These are phyloP conservation scores for Pyricularia sp. DNA, from an alignment of 2,329 filamentous ascomycete species.

Conservation along the genomic window DNA sequence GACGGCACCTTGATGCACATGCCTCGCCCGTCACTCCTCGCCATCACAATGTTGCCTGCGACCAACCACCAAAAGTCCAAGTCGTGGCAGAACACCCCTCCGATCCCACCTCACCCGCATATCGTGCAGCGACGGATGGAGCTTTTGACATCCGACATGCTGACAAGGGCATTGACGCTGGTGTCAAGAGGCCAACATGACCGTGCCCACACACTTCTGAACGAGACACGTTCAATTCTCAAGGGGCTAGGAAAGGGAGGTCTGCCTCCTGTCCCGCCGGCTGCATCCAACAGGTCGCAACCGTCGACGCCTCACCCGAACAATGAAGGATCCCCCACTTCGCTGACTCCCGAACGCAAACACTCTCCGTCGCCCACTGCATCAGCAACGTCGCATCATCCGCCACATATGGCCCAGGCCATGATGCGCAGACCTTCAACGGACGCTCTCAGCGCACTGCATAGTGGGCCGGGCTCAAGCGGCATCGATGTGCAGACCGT, in stretches of 20 bases:
- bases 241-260: conserved; percentile 95
- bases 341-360: conserved; percentile 43
- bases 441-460: conserved; percentile 34
- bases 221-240: conserved; percentile 88
- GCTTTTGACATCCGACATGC: conserved; percentile 93
- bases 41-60: conserved; percentile 89
- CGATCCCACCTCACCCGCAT: conserved; percentile 88
- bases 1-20: conserved; percentile 81
- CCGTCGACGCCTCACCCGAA: conserved; percentile 40
- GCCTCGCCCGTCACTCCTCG: conserved; percentile 79
- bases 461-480: conserved; percentile 25
- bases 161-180: conserved; percentile 82
- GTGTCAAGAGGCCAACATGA: conserved; percentile 90
- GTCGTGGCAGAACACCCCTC: conserved; percentile 57
- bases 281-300: conserved; percentile 32
- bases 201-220: conserved; percentile 81
- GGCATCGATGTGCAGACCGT: conserved; percentile 83
- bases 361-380: conserved; percentile 45
- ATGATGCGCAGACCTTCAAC: conserved; percentile 42
- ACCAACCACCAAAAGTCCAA: conserved; percentile 51
- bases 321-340: conserved; percentile 33
- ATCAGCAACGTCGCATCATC: conserved; percentile 29
- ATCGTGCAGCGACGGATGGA: conserved; percentile 98
- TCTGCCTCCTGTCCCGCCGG: conserved; percentile 75
- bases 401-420: conserved; percentile 6